Conservation (phyloP, 208 protist genomes). For the Porcisia hertigi region DNA sequence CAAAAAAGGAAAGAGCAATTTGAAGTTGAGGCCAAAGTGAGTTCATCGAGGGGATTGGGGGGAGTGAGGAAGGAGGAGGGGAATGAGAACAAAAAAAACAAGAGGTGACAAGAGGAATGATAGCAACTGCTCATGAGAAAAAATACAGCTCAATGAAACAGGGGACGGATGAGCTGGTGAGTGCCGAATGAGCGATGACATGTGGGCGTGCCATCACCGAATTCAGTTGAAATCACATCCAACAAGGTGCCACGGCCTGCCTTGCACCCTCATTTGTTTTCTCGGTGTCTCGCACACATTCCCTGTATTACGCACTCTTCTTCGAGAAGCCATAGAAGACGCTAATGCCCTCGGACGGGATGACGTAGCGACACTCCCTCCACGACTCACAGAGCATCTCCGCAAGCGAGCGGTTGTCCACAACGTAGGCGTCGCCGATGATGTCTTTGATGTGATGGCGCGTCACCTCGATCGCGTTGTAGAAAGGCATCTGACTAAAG, state of each 20-base stretch:
- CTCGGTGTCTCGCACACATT: not conserved
- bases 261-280: not conserved
- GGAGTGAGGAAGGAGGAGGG: not conserved
- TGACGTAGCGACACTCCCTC: constrained; percentile 77
- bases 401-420: constrained; percentile 58
- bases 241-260: not conserved
- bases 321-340: constrained; percentile 60
- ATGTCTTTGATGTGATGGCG: constrained; percentile 72
- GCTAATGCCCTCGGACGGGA: constrained; percentile 73
- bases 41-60: too few species aligned
- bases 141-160: too few species aligned
- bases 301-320: constrained; percentile 10
- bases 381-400: constrained; percentile 49
- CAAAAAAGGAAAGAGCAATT: not conserved
- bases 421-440: constrained; percentile 70
- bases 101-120: too few species aligned
- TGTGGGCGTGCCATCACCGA: not conserved
- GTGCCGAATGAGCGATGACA: not conserved
- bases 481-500: constrained; percentile 94
- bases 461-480: constrained; percentile 90
- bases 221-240: not conserved
- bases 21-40: not conserved
- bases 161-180: not conserved
- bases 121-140: too few species aligned
- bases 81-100: not conserved